These are phyloP conservation scores for Stagonosporopsis tanaceti DNA, from an alignment of 2,329 filamentous ascomycete genomes.

Conservation along the genomic window DNA sequence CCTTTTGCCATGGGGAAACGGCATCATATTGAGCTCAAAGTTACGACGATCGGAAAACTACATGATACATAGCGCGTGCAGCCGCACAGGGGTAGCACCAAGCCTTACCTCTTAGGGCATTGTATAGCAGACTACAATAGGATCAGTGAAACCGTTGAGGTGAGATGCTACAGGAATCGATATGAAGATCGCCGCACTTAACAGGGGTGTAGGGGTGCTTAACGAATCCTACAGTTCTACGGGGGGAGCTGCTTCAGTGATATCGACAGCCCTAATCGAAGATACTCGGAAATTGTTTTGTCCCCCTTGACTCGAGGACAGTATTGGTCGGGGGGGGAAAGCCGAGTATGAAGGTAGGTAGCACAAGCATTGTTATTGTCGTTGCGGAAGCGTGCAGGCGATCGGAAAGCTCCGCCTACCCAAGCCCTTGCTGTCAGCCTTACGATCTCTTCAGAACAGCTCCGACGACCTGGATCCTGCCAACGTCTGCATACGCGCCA, in stretches of 20 bases:
- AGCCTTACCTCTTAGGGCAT: not conserved
- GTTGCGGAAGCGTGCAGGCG: not conserved
- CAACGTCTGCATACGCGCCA: constrained; percentile 33
- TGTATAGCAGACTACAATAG: not conserved
- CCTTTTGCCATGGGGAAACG: not conserved
- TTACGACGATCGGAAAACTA: not conserved
- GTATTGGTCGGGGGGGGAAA: not conserved
- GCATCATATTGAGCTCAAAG: not conserved
- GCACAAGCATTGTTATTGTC: not conserved
- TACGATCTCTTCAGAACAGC: constrained; percentile 24
- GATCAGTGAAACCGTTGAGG: not conserved
- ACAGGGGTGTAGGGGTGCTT: not conserved
- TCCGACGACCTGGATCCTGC: constrained; percentile 37
- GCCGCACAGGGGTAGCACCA: not conserved
- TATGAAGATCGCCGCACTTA: no score
- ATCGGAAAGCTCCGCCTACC: not conserved
- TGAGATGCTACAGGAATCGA: no score
- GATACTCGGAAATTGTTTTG: not conserved
- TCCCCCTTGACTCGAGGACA: not conserved
- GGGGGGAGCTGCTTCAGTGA: not conserved
- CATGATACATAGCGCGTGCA: not conserved
- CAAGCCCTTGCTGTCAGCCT: not conserved
- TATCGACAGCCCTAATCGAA: not conserved
- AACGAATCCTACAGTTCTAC: not conserved
- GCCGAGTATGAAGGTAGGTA: not conserved